Evolutionary conservation across 805 yeast species (phyloP).

Genomic region (Myxozyma neglecta): DNA sequence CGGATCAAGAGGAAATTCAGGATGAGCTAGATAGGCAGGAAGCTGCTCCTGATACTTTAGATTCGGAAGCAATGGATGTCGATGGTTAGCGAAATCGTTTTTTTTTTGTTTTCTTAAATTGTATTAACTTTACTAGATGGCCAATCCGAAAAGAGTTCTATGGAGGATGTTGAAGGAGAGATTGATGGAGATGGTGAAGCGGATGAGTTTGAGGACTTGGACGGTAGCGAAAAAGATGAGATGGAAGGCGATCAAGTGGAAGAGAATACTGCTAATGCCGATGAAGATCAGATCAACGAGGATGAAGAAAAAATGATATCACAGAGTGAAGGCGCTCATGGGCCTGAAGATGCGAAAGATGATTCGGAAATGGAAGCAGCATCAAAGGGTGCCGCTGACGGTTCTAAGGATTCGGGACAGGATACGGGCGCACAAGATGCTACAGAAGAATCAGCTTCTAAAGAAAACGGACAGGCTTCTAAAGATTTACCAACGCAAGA

Average conservation of each 20-base stretch:
- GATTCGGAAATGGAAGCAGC: slow-evolving; percentile 50
- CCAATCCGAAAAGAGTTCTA: neutral
- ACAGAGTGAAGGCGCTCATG: slow-evolving; percentile 70
- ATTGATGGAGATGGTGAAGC: slow-evolving; percentile 28
- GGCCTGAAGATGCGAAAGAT: slow-evolving; percentile 71
- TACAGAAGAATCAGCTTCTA: slow-evolving; percentile 11
- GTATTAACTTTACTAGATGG: neutral
- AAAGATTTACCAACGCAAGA: slow-evolving; percentile 8
- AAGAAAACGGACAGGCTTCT: slow-evolving; percentile 7
- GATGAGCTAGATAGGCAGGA: slow-evolving; percentile 31
- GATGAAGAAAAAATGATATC: slow-evolving; percentile 48
- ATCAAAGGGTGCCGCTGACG: slow-evolving; percentile 56
- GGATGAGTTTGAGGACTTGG: slow-evolving; percentile 27
- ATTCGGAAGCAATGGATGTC: slow-evolving; percentile 25
- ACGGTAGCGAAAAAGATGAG: slow-evolving; percentile 36
- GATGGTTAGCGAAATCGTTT: neutral
- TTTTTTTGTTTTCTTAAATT: neutral
- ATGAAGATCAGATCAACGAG: slow-evolving; percentile 33
- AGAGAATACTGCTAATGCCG: slow-evolving; percentile 36
- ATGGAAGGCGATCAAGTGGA: slow-evolving; percentile 41
- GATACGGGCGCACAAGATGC: slow-evolving; percentile 18
- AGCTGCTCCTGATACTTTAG: slow-evolving; percentile 32
- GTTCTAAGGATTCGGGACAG: slow-evolving; percentile 21
- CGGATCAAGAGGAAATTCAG: slow-evolving; percentile 35
- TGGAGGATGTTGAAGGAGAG: slow-evolving; percentile 35